Percentiles rank a stretch among this genome's conserved stretches.
Conservation (phyloP, 495 filamentous ascomycete genomes). For the Penicillium crystallinum region DNA sequence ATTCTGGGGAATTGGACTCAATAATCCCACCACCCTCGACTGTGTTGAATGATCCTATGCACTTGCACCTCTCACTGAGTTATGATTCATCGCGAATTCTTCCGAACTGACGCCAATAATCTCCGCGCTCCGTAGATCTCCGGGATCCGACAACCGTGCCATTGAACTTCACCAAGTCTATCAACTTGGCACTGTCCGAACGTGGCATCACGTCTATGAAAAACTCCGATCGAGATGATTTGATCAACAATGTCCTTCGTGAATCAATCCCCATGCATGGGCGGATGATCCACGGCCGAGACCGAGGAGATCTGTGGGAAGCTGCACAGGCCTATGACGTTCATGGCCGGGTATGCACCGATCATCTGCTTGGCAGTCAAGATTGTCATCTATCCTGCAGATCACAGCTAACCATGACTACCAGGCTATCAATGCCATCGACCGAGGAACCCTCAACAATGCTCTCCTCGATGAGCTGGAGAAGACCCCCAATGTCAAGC, state of each 20-base stretch:
- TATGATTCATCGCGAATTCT: slow-evolving; percentile 12
- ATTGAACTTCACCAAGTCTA: slow-evolving; percentile 94
- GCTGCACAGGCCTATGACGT: slow-evolving; percentile 84
- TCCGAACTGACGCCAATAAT: slow-evolving; percentile 15
- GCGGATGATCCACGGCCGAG: slow-evolving; percentile 90
- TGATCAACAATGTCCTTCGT: slow-evolving; percentile 66
- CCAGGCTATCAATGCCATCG: slow-evolving; percentile 57
- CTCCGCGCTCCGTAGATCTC: slow-evolving; percentile 58
- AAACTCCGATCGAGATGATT: slow-evolving; percentile 53
- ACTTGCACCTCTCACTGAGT: background rate
- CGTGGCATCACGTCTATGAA: slow-evolving; percentile 86
- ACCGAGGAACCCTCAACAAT: slow-evolving; percentile 80
- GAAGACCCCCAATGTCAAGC: slow-evolving; percentile 73
- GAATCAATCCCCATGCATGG: slow-evolving; percentile 89
- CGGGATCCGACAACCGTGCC: slow-evolving; percentile 77
- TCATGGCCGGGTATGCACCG: slow-evolving; percentile 66
- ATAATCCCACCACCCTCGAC: background rate
- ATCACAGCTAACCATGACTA: slow-evolving; percentile 7
- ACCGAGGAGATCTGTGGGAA: slow-evolving; percentile 63
- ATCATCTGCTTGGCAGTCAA: background rate
- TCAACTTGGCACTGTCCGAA: slow-evolving; percentile 92
- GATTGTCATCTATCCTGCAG: slow-evolving; percentile 1
- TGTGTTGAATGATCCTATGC: background rate
- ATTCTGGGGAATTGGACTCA: background rate
- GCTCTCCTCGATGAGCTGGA: slow-evolving; percentile 80